Base-by-base conservation (phyloP, 192 early-diverging fungal genomes). In the Umbelopsis sp. region DNA sequence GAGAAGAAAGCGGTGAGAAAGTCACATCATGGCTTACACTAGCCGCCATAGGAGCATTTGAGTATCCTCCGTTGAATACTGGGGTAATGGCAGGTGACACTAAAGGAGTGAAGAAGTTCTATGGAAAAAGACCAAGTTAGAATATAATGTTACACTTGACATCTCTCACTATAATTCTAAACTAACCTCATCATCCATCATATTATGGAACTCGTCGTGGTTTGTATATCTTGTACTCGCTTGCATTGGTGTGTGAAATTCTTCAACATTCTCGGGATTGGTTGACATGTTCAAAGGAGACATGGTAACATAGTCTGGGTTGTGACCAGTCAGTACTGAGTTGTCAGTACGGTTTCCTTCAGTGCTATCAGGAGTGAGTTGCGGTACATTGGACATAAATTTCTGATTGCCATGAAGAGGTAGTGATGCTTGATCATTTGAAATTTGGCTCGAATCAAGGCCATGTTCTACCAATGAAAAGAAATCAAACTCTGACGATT, bases 1-100 rank as follows among this genome's bases (percentile, higher is more conserved):
- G 91, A 4, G 91, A 92, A 9, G 91, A 82, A 1, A 92, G 68
- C 8, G 91, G 91, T 10, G 82, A 87, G 69, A 91, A 91, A 29
- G 44, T 69, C 29, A 76, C 79, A 45, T 85, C 75, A 50, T 56
- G 65, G 4, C 53, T 62, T 1, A 79, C 67, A n/a, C 36, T 45
- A 14, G 45, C 38, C 12, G 50, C 45, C 0, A 82, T 56, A 3
- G 62, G 72, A 12, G 77, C 45, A 47, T 71, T 75, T 14, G 77
- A 66, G 29, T 79, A 62, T 62, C 56, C 56, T 12, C 56, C 53
- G 26, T 77, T 78, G 53, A 82, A 78, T 20, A 81, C 78, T 0
- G 91, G 91, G 11, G 88, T 90, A 73, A 92, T 88, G 7, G 87
- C 89, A 17, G 91, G 91, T 29, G 91, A 92, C 21, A 92, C 83